Conservation (phyloP, 192 early-diverging fungal genomes). For the Podila horticola region DNA sequence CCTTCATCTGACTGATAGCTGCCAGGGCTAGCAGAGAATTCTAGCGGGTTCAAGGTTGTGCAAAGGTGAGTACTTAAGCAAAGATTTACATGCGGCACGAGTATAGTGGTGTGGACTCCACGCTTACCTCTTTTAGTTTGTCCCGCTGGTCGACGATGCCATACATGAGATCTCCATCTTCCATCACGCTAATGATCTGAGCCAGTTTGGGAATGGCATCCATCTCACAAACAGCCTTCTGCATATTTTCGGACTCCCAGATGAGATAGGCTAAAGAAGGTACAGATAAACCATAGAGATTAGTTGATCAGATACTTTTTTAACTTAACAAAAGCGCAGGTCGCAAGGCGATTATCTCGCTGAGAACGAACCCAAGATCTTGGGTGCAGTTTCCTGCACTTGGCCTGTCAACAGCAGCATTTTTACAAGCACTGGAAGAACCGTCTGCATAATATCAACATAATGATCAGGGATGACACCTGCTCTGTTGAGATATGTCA, state of each 20-base stretch:
- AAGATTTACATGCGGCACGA: too few relatives aligned
- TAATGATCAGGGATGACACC: conserved; percentile 65
- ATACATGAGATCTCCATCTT: conserved; percentile 52
- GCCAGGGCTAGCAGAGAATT: conserved; percentile 77
- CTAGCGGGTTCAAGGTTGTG: conserved; percentile 38
- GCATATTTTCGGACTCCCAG: conserved; percentile 75
- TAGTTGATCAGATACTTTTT: background rate
- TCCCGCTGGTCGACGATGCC: conserved; percentile 61
- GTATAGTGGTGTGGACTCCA: background rate
- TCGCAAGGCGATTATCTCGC: background rate
- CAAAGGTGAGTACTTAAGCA: background rate
- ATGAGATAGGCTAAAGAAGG: conserved; percentile 69
- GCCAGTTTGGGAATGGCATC: conserved; percentile 76
- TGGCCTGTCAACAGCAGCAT: conserved; percentile 66
- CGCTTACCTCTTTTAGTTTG: conserved; percentile 70
- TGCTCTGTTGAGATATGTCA: conserved; percentile 73
- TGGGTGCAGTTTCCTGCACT: conserved; percentile 74
- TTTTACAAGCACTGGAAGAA: conserved; percentile 77
- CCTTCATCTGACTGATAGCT: conserved; percentile 73
- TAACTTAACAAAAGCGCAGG: background rate
- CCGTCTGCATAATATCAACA: conserved; percentile 60
- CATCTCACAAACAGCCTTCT: conserved; percentile 79
- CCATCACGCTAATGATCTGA: conserved; percentile 60
- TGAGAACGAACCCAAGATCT: conserved; percentile 59
- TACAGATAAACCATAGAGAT: background rate